These are phyloP conservation scores for Rosa multiflora DNA, from an alignment of 306 rosid genomes.

Conservation along the genomic window DNA sequence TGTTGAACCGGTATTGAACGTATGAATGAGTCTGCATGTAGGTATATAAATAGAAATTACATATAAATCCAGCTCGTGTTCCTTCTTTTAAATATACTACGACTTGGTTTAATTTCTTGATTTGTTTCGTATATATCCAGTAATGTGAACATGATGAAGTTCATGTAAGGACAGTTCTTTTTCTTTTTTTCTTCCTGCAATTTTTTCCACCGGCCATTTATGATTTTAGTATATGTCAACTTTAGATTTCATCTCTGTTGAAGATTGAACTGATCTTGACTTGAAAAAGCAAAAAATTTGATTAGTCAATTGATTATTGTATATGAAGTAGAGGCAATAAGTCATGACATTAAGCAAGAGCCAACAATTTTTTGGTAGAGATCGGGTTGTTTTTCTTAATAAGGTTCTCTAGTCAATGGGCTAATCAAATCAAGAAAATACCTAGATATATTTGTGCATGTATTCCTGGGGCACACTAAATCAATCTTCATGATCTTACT, in stretches of 20 bases:
- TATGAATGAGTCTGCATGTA: background rate
- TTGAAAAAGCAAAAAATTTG: background rate
- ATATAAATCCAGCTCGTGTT: background rate
- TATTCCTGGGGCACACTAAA: background rate
- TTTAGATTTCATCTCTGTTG: background rate
- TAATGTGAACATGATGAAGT: background rate
- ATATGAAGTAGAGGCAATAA: background rate
- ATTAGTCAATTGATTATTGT: background rate
- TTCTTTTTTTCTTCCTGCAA: background rate
- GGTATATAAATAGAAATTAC: background rate
- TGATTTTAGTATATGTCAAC: background rate
- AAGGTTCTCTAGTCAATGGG: background rate
- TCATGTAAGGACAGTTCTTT: background rate
- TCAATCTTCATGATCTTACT: background rate
- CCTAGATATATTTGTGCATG: background rate
- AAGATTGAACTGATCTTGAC: background rate
- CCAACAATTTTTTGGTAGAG: background rate
- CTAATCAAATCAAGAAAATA: background rate
- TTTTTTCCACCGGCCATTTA: slow-evolving; percentile 9
- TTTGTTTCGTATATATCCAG: background rate
- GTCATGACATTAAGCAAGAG: background rate
- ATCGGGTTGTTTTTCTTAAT: background rate
- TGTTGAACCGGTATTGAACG: background rate
- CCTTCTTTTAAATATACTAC: background rate
- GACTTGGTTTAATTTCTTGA: background rate